These are phyloP conservation scores for Discostella stelligera DNA, from an alignment of 352 stramenopile genomes.

Conservation along the genomic window DNA sequence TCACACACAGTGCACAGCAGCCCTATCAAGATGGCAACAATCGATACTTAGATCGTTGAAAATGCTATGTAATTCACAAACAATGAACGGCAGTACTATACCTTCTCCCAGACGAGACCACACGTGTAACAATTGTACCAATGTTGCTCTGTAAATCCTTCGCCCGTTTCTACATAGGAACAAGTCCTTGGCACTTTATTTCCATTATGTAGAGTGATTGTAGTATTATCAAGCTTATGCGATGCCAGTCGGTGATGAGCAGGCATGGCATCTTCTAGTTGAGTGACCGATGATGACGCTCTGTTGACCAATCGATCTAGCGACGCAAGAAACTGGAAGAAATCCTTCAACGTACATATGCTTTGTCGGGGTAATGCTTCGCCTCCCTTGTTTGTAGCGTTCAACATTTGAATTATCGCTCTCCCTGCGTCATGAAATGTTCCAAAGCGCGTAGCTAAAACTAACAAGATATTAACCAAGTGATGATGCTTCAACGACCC, in stretches of 20 bases:
- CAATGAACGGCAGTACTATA: constrained; percentile 10
- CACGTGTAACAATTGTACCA: constrained; percentile 83
- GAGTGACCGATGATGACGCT: neutral
- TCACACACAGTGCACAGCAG: constrained; percentile 80
- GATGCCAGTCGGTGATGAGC: neutral
- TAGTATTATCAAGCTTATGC: neutral
- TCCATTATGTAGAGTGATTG: constrained; percentile 36
- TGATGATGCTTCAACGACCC: constrained; percentile 11
- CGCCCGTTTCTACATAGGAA: constrained; percentile 60
- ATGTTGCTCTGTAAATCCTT: constrained; percentile 77
- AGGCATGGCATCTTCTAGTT: neutral
- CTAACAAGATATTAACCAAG: constrained; percentile 46
- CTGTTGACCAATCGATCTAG: constrained; percentile 44
- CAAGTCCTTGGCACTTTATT: constrained; percentile 48
- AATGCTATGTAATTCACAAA: neutral
- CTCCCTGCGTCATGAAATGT: constrained; percentile 40
- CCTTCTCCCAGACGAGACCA: constrained; percentile 77
- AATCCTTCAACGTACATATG: constrained; percentile 25
- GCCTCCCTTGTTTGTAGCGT: neutral
- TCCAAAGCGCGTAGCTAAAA: constrained; percentile 49
- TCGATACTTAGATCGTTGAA: neutral
- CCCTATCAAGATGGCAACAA: constrained; percentile 28
- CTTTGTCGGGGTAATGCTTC: constrained; percentile 5
- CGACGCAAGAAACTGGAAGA: constrained; percentile 46
- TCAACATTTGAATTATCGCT: constrained; percentile 32